A percentile compares a stretch with the other conserved stretches of the same genome.
Evolutionary conservation across 495 filamentous ascomycete species (phyloP).

Genomic region (Penicillium odoratum): DNA sequence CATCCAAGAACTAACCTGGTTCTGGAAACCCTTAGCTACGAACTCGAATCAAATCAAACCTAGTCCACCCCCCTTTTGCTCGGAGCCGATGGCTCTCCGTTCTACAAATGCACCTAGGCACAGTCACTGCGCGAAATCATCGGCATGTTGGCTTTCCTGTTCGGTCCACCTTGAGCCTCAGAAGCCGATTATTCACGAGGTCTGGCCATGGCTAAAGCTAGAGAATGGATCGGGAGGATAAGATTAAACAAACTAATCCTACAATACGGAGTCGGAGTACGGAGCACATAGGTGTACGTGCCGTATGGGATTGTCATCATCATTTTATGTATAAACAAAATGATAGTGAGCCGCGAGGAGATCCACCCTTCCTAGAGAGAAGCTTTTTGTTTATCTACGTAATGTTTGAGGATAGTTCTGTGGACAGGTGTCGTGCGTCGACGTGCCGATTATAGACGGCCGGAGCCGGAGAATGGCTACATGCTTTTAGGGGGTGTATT

Average conservation of each 20-base stretch:
- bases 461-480: slow-evolving; percentile 1
- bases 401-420: not conserved
- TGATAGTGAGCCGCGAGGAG: not conserved
- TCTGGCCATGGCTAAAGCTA: slow-evolving; percentile 1
- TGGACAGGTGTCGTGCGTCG: slow-evolving; percentile 11
- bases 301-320: no score
- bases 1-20: slow-evolving; percentile 22
- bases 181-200: slow-evolving; percentile 15
- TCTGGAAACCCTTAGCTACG: slow-evolving; percentile 22
- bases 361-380: not conserved
- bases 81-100: slow-evolving; percentile 4
- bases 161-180: slow-evolving; percentile 21
- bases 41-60: slow-evolving; percentile 5
- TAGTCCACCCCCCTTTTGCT: not conserved
- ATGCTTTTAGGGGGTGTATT: not conserved
- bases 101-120: slow-evolving; percentile 8
- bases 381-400: not conserved
- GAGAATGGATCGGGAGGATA: not conserved
- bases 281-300: not conserved
- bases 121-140: slow-evolving; percentile 8
- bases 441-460: slow-evolving; percentile 10
- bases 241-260: slow-evolving; percentile 1
- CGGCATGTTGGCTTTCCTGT: slow-evolving; percentile 6
- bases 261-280: not conserved
- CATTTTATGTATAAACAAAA: no score